These are phyloP conservation scores for Paraleonurus japonicus DNA, from an alignment of 257 asterid genomes.

Conservation along the genomic window DNA sequence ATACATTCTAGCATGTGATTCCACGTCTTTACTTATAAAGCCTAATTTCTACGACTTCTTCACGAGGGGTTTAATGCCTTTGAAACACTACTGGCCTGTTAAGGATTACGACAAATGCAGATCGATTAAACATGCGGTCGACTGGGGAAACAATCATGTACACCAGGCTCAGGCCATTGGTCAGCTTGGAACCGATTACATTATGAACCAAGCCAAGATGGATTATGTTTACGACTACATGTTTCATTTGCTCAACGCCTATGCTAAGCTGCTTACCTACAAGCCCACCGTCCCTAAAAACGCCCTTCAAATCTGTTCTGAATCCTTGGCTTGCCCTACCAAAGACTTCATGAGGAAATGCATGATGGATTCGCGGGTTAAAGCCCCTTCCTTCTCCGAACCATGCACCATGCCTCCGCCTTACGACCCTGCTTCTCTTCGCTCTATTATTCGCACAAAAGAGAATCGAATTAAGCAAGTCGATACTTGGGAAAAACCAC, in stretches of 20 bases:
- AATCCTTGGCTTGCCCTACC: conserved; percentile 50
- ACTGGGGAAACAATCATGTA: conserved; percentile 66
- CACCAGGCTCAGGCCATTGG: conserved; percentile 64
- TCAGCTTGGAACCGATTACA: conserved; percentile 42
- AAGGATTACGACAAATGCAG: conserved; percentile 51
- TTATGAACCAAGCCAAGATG: conserved; percentile 49
- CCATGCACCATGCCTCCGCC: conserved; percentile 75
- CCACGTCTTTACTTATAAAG: conserved; percentile 47
- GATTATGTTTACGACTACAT: conserved; percentile 77
- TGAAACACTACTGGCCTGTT: conserved; percentile 80
- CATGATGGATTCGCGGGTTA: conserved; percentile 55
- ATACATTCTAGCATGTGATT: conserved; percentile 77
- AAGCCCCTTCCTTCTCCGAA: conserved; percentile 32
- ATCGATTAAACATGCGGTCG: conserved; percentile 70
- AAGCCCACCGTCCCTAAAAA: conserved; percentile 48
- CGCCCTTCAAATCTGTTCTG: conserved; percentile 57
- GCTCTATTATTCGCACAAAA: conserved; percentile 35
- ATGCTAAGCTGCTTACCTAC: conserved; percentile 60
- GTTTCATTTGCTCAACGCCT: conserved; percentile 59
- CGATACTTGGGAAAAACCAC: conserved; percentile 47
- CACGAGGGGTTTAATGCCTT: conserved; percentile 68
- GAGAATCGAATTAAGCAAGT: conserved; percentile 43
- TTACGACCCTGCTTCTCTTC: conserved; percentile 46
- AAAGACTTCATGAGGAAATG: conserved; percentile 42
- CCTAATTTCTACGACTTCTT: conserved; percentile 70